Evolutionary conservation across 129 eudicot species (phyloP), one percentile per base, ranked within the genome.

Genomic region (Saposhnikovia divaricata): DNA sequence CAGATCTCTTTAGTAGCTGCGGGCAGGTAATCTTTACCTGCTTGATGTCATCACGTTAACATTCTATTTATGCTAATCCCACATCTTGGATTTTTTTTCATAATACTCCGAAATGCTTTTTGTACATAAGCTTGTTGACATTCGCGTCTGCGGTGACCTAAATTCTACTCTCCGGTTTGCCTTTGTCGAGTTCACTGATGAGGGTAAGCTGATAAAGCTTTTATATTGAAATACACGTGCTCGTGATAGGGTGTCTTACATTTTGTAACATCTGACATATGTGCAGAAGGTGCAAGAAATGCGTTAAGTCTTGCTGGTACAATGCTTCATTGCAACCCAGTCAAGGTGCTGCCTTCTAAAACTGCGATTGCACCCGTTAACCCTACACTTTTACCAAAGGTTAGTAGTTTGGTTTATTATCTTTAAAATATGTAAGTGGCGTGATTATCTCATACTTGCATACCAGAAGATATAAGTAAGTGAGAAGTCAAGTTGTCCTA

Each of bases 341-440:
- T 91, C 28, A 88, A 85, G 87, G 97, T 91, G 72, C 87, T 94
- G 50, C 97, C 97, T 81, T 94, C 97, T 1, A 91, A 90, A 86
- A 94, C 97, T 75, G 98, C 97, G 42, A 94, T 94, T 90, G 97
- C 97, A 77, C 98, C 98, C 28, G 93, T 91, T 28, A 90, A 91
- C 81, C 97, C 97, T 55, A 90, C 91, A 13, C 87, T 87, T 86
- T 81, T 91, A 72, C 97, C 97, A 1, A 85, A 85, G 84, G 97
- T 93, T 48, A 74, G 90, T 74, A 79, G 53, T 73, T 69, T 69
- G 53, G 39, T 44, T 73, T 39, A 47, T 13, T 15, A 46, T 15
- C 11, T 75, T 14, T 9, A 25, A 61, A n/a, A 42, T n/a, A 39
- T 59, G 1, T 34, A 34, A 34, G 37, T 74, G 43, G 38, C 5